Evolutionary conservation across 345 rosid species (phyloP), one percentile per base, ranked within the genome.

Genomic region (Moricandia moricandioides): DNA sequence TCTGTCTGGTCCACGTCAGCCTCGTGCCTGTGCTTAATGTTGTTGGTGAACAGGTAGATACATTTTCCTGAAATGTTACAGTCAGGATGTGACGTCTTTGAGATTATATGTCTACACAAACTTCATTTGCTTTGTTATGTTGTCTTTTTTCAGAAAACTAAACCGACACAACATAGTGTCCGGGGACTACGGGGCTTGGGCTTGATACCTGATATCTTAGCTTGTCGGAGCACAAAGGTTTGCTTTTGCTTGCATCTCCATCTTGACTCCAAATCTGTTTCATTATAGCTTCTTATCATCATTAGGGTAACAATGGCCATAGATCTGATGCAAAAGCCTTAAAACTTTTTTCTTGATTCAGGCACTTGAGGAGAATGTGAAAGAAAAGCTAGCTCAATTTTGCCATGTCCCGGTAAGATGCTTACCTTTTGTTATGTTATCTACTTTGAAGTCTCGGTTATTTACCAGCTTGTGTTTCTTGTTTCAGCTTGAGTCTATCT

Each of bases 91-190:
- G 56, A 49, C 73, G 37, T 12, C 47, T 66, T 49, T 78, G 71
- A 45, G 4, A 14, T 16, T 71, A 7, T 60, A 45, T 70, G 33
- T 64, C 12, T 24, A 33, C 43, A 14, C 26, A 3, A 37, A 4
- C 63, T 59, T 78, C 35, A 47, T 71, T 71, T 65, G 47, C 7
- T 71, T 26, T 70, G 24, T 24, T 63, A 4, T 29, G 2, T 2
- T 69, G 4, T 62, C n/a, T 29, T 29, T 64, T 79, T 56, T 74
- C 82, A 94, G 98, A 95, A 95, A 88, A 95, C 99, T 45, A 95
- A 95, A 74, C 99, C 99, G 14, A 95, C 99, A 64, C 99, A 95
- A 83, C 99, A 92, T 67, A 92, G 99, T 77, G 93, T 92, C 65
- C 84, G 88, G 58, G 90, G 88, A 13, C 85, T 95, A 49, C 82